Conservation (phyloP, 2,329 filamentous ascomycete species). For the Aspergillus hortae region DNA sequence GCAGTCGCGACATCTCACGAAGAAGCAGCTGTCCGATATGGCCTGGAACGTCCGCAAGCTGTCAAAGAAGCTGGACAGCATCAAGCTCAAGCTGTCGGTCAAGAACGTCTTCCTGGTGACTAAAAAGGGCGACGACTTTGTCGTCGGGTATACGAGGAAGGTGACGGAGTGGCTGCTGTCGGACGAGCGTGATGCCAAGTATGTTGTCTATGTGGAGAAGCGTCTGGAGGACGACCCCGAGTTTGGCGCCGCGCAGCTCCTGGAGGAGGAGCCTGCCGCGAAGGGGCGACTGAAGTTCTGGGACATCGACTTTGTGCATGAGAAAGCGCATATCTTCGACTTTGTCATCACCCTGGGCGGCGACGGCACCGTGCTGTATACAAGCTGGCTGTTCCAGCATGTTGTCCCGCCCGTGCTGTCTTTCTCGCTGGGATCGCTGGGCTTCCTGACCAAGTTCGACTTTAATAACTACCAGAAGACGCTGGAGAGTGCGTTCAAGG, state of each 20-base stretch:
- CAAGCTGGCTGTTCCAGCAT: conserved; percentile 94
- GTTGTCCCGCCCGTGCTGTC: conserved; percentile 91
- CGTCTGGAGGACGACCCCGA: conserved; percentile 66
- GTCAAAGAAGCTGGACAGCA: conserved; percentile 77
- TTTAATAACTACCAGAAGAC: conserved; percentile 70
- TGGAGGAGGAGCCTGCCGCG: conserved; percentile 58
- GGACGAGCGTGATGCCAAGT: conserved; percentile 62
- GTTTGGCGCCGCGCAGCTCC: conserved; percentile 69
- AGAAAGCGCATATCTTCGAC: conserved; percentile 82
- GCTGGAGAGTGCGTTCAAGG: conserved; percentile 67
- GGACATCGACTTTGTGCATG: conserved; percentile 73
- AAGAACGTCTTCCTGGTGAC: conserved; percentile 82
- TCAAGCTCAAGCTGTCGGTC: conserved; percentile 78
- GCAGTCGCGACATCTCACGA: conserved; percentile 77
- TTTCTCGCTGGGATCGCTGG: conserved; percentile 85
- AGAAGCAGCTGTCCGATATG: conserved; percentile 95
- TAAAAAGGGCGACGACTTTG: conserved; percentile 80
- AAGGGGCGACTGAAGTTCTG: conserved; percentile 70
- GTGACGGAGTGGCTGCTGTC: conserved; percentile 77
- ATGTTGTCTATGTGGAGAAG: conserved; percentile 78
- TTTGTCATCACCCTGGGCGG: conserved; percentile 90
- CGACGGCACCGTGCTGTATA: conserved; percentile 94
- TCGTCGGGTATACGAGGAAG: conserved; percentile 74
- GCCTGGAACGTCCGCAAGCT: conserved; percentile 91
- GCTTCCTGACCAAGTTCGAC: conserved; percentile 96